A percentile compares a stretch with the other conserved stretches of the same genome.
These are phyloP conservation scores for Nakazawaea wyomingensis DNA, from an alignment of 805 yeast species.

Conservation along the genomic window DNA sequence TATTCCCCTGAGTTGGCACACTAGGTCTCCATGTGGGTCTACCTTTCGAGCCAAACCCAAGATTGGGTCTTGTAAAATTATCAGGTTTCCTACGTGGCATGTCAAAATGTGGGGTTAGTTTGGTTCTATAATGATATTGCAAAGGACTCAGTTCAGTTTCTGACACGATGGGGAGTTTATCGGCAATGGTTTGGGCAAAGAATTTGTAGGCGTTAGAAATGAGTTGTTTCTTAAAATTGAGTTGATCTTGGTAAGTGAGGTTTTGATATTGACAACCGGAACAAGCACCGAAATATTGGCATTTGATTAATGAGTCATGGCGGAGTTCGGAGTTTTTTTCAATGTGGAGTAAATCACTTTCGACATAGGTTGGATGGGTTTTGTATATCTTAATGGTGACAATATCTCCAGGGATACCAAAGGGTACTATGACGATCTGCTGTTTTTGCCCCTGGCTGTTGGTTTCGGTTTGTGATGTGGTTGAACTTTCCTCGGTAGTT, in stretches of 20 bases:
- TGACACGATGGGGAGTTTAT: conserved; percentile 52
- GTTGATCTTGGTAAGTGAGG: conserved; percentile 66
- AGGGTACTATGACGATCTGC: conserved; percentile 78
- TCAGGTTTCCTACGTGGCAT: conserved; percentile 51
- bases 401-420: conserved; percentile 80
- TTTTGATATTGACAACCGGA: conserved; percentile 95
- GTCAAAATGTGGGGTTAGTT: conserved; percentile 93
- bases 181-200: conserved; percentile 55
- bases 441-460: conserved; percentile 15
- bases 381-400: conserved; percentile 69
- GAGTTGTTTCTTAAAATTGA: conserved; percentile 66
- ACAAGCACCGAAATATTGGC: conserved; percentile 86
- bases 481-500: too few relatives aligned
- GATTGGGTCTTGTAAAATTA: conserved; percentile 48
- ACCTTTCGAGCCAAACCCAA: conserved; percentile 90
- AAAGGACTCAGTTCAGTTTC: conserved; percentile 59
- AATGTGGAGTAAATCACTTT: conserved; percentile 59
- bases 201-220: conserved; percentile 76
- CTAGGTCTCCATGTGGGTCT: conserved; percentile 66
- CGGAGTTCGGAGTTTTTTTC: conserved; percentile 32
- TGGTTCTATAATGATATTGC: conserved; percentile 77
- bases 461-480: background rate
- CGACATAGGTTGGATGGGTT: conserved; percentile 70
- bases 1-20: conserved; percentile 23
- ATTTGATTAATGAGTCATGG: conserved; percentile 58